phyloP scores from a whole-genome alignment of 169 alveolate genomes.

The Cryptosporidium viatorum region DNA sequence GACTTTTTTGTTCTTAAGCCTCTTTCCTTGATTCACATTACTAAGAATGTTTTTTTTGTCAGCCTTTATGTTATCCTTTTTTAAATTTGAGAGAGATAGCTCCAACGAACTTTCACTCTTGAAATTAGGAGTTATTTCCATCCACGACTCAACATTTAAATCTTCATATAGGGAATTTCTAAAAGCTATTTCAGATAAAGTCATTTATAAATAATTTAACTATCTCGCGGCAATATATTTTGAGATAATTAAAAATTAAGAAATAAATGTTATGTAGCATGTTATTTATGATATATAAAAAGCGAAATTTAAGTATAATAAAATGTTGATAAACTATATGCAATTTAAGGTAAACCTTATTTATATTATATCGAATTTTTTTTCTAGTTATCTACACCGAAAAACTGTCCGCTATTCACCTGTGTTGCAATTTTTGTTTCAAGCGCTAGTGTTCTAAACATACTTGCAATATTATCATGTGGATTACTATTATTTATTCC shows the following conservation, averaged over 20 bases:
- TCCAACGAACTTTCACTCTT: neutral
- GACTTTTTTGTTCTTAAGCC: neutral
- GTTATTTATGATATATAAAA: neutral
- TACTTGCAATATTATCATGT: conserved; percentile 54
- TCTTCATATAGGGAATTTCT: conserved; percentile 37
- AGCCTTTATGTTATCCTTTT: neutral
- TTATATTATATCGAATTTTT: neutral
- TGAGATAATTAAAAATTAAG: neutral
- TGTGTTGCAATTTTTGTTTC: conserved; percentile 55
- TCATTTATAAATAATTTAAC: neutral
- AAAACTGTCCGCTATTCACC: conserved; percentile 47
- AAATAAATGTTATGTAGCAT: neutral
- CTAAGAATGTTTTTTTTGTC: neutral
- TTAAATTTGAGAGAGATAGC: neutral
- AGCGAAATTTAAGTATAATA: neutral
- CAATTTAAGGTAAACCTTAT: neutral
- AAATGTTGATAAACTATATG: neutral
- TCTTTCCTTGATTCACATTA: neutral
- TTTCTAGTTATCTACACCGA: conserved; percentile 24
- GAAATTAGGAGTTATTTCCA: neutral
- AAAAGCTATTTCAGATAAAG: neutral
- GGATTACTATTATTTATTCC: conserved; percentile 58
- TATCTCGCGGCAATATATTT: conserved; percentile 2
- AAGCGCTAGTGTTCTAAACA: conserved; percentile 65
- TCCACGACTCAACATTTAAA: conserved; percentile 28